These are phyloP conservation scores for Nannochloropsis salina DNA, from an alignment of 108 stramenopile species.

Conservation along the genomic window DNA sequence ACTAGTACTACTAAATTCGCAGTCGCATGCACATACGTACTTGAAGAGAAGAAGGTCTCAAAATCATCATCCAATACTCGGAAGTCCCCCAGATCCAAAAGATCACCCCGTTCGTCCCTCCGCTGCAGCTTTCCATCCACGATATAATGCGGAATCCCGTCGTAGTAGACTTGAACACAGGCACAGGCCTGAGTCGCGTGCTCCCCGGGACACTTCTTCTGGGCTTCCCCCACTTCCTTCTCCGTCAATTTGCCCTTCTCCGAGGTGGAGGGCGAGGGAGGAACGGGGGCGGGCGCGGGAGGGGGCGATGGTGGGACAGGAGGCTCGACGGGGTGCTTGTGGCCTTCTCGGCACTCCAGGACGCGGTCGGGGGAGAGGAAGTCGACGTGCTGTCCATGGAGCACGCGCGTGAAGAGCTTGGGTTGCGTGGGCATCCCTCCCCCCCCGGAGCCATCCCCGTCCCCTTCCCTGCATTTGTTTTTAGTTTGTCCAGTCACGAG, in stretches of 20 bases:
- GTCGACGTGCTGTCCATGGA: not conserved
- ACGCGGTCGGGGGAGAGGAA: not conserved
- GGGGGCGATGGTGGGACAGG: not conserved
- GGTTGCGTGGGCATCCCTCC: not conserved
- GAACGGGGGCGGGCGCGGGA: not conserved
- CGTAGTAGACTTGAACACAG: slow-evolving; percentile 8
- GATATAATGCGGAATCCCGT: not conserved
- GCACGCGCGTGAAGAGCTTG: not conserved
- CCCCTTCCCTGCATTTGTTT: not conserved
- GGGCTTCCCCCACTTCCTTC: slow-evolving; percentile 7
- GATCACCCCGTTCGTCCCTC: not conserved
- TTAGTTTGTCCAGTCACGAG: not conserved
- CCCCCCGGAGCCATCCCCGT: not conserved
- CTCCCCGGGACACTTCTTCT: not conserved
- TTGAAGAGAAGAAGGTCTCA: not conserved
- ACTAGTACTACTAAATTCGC: too few relatives aligned
- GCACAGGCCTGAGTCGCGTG: not conserved
- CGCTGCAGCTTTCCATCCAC: slow-evolving; percentile 16
- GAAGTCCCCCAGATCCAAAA: not conserved
- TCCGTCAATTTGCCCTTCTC: not conserved
- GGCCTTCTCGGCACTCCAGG: not conserved
- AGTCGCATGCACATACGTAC: not conserved
- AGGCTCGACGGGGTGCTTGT: not conserved
- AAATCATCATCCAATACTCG: slow-evolving; percentile 13
- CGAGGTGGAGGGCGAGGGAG: not conserved